Percentiles rank a stretch among this genome's conserved stretches.
Conservation (phyloP, 1,284 basidiomycete species). For the Ustilago bromivora region DNA sequence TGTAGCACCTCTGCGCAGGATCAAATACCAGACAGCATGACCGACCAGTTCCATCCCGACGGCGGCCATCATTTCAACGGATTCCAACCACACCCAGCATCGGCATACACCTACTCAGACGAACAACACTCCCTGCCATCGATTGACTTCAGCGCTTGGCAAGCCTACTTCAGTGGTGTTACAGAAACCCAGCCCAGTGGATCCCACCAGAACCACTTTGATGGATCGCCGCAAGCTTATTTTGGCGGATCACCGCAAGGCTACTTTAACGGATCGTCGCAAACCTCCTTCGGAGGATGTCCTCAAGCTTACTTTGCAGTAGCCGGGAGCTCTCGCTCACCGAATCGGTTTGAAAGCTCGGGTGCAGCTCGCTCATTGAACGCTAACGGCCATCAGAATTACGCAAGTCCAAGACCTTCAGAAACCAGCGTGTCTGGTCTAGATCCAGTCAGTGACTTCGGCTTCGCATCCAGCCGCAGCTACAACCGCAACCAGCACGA, state of each 20-base stretch:
- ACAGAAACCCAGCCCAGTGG: neutral
- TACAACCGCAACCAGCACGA: constrained; percentile 1
- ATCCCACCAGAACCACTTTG: neutral
- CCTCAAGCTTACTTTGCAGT: constrained; percentile 1
- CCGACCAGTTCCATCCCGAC: neutral
- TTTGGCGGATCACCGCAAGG: neutral
- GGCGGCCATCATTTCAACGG: neutral
- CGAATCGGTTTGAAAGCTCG: neutral
- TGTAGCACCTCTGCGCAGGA: neutral
- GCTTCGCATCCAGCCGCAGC: constrained; percentile 19
- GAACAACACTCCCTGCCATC: neutral
- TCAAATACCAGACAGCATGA: constrained; percentile 8
- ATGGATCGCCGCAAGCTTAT: neutral
- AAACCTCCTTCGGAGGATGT: neutral
- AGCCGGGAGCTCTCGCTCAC: neutral
- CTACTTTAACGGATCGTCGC: constrained; percentile 6
- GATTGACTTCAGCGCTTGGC: constrained; percentile 26
- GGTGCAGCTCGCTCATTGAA: neutral
- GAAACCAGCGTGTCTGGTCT: constrained; percentile 17
- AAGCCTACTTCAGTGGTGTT: neutral
- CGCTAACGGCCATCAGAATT: neutral
- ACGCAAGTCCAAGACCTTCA: neutral
- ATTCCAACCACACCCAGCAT: neutral
- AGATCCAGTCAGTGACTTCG: constrained; percentile 40
- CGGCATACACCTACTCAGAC: neutral